Evolutionary conservation across 2,329 filamentous ascomycete genomes (phyloP), one percentile per base, ranked within the genome.

Genomic region (Penicillium rolfsii): DNA sequence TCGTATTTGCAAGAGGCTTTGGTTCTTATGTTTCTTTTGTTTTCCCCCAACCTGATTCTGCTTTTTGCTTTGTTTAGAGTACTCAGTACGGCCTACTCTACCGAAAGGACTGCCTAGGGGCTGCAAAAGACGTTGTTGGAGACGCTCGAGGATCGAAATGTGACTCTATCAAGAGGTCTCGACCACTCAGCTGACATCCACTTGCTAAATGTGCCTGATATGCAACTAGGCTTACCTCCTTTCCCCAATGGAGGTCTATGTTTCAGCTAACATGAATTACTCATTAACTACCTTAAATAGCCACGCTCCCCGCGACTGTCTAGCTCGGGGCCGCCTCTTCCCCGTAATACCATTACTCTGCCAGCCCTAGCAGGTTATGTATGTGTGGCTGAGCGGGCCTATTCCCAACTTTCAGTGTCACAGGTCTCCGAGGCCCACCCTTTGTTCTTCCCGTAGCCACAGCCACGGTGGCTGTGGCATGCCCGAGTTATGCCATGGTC

Each of bases 291-390:
- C 24, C 45, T 16, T 48, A 9, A 6, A n/a, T 11, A 33, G 30
- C 30, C 11, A 33, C 7, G 16, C 26, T 2, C 26, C 26, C 26
- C 22, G 46, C 26, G 46, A 49, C 46, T n/a, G 46, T 22, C 19
- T 22, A 22, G 19, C 19, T 22, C 19, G 19, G 19, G 19, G 19
- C 19, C 19, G 19, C 16, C 19, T 38, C 40, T 41, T 8, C 12
- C 16, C 43, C 22, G 63, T 61, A 64, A 62, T 66, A 64, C 62
- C 41, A 55, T 59, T 64, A 66, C 49, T 33, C 36, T 43, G 11
- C 59, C 62, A 65, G 64, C 64, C 62, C 60, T 67, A 63, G 60
- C 52, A 59, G 59, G 48, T 40, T 61, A 65, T 63, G 58, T 63
- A 65, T 63, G 58, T 63, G 64, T 67, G 63, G 64, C 64, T 66